phyloP scores from a whole-genome alignment of 2,329 filamentous ascomycete genomes.

The Periconia digitata region DNA sequence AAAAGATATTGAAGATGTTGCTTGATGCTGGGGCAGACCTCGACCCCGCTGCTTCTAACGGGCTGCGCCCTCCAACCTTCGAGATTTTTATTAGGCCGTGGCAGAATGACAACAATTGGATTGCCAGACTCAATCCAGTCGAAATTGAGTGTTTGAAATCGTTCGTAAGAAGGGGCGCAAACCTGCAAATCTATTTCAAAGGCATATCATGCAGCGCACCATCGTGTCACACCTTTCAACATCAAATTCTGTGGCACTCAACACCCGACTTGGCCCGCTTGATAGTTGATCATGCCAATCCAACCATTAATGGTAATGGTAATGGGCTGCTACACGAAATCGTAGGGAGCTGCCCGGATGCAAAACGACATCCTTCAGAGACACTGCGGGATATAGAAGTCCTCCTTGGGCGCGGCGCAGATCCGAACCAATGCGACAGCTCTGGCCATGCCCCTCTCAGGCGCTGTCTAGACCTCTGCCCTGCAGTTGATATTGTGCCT shows the following conservation, averaged over 20 bases:
- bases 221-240: constrained; percentile 25
- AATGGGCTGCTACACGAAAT: constrained; percentile 30
- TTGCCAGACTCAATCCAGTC: constrained; percentile 14
- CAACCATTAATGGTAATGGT: constrained; percentile 15
- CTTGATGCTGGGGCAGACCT: constrained; percentile 34
- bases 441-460: constrained; percentile 24
- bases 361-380: constrained; percentile 32
- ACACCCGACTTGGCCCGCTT: constrained; percentile 25
- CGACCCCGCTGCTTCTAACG: constrained; percentile 16
- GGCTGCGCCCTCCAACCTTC: constrained; percentile 19
- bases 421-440: constrained; percentile 24
- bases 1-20: constrained; percentile 30
- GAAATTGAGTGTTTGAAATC: constrained; percentile 30
- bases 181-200: constrained; percentile 22
- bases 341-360: constrained; percentile 30
- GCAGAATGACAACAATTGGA: constrained; percentile 28
- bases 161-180: constrained; percentile 29
- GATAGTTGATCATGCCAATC: constrained; percentile 23
- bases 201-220: constrained; percentile 25
- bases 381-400: constrained; percentile 33
- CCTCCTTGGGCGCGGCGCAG: constrained; percentile 27
- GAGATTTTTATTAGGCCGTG: constrained; percentile 33
- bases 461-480: constrained; percentile 29
- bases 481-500: constrained; percentile 28
- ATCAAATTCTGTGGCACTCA: constrained; percentile 38